Conservation (phyloP, 1,284 basidiomycete genomes). For the Serendipita sp. region DNA sequence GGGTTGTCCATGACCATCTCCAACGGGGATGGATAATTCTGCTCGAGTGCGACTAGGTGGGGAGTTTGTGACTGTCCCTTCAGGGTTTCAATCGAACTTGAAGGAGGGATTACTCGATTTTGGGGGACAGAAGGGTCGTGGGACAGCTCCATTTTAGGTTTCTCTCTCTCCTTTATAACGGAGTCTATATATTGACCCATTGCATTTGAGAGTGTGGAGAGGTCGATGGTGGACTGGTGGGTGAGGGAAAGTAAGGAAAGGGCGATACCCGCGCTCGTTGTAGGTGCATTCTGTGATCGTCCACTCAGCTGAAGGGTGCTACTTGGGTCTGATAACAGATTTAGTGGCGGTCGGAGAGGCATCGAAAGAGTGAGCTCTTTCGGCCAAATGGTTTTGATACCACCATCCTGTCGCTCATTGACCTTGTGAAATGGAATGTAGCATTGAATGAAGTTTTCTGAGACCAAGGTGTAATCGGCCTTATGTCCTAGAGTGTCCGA, state of each 20-base stretch:
- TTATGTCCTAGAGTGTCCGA: not conserved
- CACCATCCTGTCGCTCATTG: not conserved
- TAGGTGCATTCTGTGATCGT: not conserved
- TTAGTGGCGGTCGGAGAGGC: not conserved
- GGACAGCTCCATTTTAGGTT: constrained; percentile 22
- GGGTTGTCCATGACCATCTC: not conserved
- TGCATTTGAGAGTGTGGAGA: constrained; percentile 22
- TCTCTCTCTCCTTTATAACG: constrained; percentile 54
- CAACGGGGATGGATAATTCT: constrained; percentile 8
- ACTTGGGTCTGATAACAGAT: not conserved
- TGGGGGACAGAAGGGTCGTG: not conserved
- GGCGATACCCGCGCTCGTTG: not conserved
- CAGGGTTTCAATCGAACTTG: not conserved
- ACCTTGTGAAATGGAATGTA: not conserved
- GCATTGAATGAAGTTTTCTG: not conserved
- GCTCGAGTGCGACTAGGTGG: not conserved
- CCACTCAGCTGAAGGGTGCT: not conserved
- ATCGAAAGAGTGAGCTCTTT: not conserved
- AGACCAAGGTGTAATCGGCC: not conserved
- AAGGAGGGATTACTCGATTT: not conserved
- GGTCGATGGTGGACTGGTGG: not conserved
- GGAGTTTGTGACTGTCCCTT: not conserved
- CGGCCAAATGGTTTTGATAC: constrained; percentile 4
- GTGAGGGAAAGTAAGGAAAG: not conserved
- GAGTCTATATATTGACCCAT: constrained; percentile 55